Evolutionary conservation across 495 filamentous ascomycete species (phyloP), one percentile per base, ranked within the genome.

Genomic region (Penicillium waksmanii): DNA sequence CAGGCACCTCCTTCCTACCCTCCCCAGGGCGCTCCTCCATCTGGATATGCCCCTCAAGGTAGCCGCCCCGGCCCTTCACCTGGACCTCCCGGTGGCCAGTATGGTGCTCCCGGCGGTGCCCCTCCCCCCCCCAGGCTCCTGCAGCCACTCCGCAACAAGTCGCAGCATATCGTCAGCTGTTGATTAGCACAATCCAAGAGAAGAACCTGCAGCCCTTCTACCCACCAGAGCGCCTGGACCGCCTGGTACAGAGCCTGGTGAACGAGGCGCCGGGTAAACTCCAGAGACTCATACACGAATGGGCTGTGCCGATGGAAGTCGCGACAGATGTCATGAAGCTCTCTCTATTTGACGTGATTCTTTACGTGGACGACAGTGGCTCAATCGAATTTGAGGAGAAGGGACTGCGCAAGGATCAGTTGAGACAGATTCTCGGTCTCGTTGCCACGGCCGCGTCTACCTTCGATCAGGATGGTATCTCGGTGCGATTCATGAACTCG

Each of bases 341-440:
- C 9, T 77, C 82, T 2, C 69, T 91, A 51, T 91, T 82, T 65
- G 88, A 91, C 60, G 80, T 88, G 35, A 73, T 88, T 49, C 75
- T 91, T 27, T 89, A 87, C 63, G 85, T 90, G 51, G 87, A 90
- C 65, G 88, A 91, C 69, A 88, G 85, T 68, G 88, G 88, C 12
- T 90, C 88, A 23, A 90, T 91, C 71, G 73, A 80, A 46, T 88
- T 90, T 52, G 82, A 87, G 59, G 85, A 87, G 62, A 79, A 80
- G 56, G 87, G 87, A n/a, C 73, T 84, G 44, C 81, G 88, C 51
- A 88, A 87, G 72, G 77, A 84, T 18, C 87, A 91, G 57, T 71
- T 91, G 48, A 80, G 80, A 61, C 74, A 86, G 49, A 89, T 89
- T 55, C 72, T 91, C 25, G 74, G 78, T 8, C 80, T 82, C 11